Base-by-base conservation (phyloP, 495 filamentous ascomycete species). In the Hypoxylon cercidicola region DNA sequence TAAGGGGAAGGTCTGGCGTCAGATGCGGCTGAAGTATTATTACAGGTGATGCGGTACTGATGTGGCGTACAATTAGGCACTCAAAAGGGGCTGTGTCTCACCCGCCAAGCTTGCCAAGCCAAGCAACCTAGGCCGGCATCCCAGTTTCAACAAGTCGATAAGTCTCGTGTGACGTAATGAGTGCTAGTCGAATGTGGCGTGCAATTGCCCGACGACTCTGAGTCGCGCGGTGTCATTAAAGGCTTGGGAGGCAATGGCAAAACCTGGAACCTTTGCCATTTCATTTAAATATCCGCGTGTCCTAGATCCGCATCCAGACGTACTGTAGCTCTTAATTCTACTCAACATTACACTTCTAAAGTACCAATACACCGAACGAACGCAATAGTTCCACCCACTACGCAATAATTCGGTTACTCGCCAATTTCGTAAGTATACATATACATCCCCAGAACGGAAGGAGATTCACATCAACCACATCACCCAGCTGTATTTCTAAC, bases 131-230 rank as follows among this genome's bases (percentile, higher is more conserved):
- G 11, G 13, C 32, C 19, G 28, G 28, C 9, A 37, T 47, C 49
- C 43, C 32, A 34, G 50, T 55, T 62, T 49, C 15, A 35, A 50
- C 51, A 19, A 21, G 10, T 19, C 12, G n/a, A 46, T 53, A 47
- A 49, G 53, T 47, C 32, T 47, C 20, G 2, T 47, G 30, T 61
- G 58, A 61, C 58, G 58, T 61, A 61, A 61, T 61, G 13, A 11
- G 49, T 48, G 0, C 21, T n/a, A 43, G 18, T 46, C 19, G 7
- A 21, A 34, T 45, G 12, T 16, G 30, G 23, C 15, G 39, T 37
- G 13, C 21, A 30, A 30, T 20, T 62, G 35, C 25, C 43, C 20
- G 44, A 16, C 40, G 13, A 9, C 18, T 40, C n/a, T 28, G 25
- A 34, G 37, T 32, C 5, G 44, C 55, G 59, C 9, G 40, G 21